Percentiles rank a stretch among this genome's conserved stretches.
Conservation (phyloP, 371 early-diverging fungal species). For the Gilbertella persicaria region DNA sequence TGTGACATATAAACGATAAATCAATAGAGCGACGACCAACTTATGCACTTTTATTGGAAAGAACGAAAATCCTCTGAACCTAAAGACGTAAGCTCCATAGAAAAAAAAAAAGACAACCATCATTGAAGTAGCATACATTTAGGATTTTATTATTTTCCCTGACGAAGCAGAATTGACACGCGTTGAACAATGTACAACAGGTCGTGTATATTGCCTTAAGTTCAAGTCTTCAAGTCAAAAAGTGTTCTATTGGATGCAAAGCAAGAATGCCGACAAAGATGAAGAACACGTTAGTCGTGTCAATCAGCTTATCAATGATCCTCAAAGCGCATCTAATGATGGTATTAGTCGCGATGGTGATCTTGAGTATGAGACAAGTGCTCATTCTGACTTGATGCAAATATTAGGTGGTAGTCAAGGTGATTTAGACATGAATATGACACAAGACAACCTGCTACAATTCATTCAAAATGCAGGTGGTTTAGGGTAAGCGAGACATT, state of each 20-base stretch:
- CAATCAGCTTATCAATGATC: slow-evolving; percentile 64
- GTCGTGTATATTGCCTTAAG: slow-evolving; percentile 74
- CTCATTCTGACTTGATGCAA: slow-evolving; percentile 41
- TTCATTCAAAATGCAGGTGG: slow-evolving; percentile 51
- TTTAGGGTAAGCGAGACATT: slow-evolving; percentile 29
- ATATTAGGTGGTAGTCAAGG: slow-evolving; percentile 34
- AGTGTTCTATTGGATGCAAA: slow-evolving; percentile 86
- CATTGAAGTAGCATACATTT: background rate
- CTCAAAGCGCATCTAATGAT: slow-evolving; percentile 37
- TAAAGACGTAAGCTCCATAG: slow-evolving; percentile 53
- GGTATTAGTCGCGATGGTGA: slow-evolving; percentile 16
- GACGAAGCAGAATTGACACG: slow-evolving; percentile 73
- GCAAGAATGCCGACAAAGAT: slow-evolving; percentile 59
- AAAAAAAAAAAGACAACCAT: background rate
- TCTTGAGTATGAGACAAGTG: slow-evolving; percentile 20
- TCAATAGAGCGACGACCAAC: slow-evolving; percentile 62
- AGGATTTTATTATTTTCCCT: slow-evolving; percentile 78
- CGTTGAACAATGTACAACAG: slow-evolving; percentile 69
- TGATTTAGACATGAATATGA: slow-evolving; percentile 26
- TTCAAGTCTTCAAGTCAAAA: slow-evolving; percentile 76
- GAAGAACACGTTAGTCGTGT: slow-evolving; percentile 52
- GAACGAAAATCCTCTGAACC: slow-evolving; percentile 53
- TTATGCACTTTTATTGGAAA: slow-evolving; percentile 81
- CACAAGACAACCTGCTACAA: slow-evolving; percentile 52
- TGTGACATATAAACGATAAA: too few relatives aligned